phyloP scores from a whole-genome alignment of 2,329 filamentous ascomycete genomes.

The Fusarium haematococcum region DNA sequence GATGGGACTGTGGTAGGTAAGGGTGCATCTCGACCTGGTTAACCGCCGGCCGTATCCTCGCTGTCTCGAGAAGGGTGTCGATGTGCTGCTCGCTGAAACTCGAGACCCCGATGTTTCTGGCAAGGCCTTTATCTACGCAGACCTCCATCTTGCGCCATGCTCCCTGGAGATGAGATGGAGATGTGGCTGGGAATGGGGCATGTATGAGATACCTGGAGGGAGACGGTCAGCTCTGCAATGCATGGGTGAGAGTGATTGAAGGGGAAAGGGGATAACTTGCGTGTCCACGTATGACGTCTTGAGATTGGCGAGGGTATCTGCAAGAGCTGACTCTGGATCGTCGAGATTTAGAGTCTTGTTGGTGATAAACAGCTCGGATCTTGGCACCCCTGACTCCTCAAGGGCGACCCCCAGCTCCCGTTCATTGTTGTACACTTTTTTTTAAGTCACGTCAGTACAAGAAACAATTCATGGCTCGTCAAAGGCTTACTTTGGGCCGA shows the following conservation, averaged over 20 bases:
- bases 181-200: background rate
- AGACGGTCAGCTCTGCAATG: background rate
- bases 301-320: background rate
- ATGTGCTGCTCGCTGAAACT: background rate
- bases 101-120: background rate
- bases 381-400: background rate
- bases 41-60: background rate
- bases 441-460: background rate
- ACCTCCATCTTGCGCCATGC: background rate
- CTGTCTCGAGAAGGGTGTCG: background rate
- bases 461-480: fast-evolving
- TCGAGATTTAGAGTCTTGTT: background rate
- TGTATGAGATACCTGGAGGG: background rate
- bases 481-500: background rate
- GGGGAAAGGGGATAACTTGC: background rate
- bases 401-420: background rate
- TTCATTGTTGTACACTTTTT: background rate
- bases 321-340: background rate
- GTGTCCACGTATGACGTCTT: background rate
- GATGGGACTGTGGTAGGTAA: background rate
- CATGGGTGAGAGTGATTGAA: background rate
- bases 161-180: background rate
- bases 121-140: background rate
- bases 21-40: background rate
- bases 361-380: background rate